Evolutionary conservation across 345 rosid species (phyloP).

Genomic region (Erodium maritimum): DNA sequence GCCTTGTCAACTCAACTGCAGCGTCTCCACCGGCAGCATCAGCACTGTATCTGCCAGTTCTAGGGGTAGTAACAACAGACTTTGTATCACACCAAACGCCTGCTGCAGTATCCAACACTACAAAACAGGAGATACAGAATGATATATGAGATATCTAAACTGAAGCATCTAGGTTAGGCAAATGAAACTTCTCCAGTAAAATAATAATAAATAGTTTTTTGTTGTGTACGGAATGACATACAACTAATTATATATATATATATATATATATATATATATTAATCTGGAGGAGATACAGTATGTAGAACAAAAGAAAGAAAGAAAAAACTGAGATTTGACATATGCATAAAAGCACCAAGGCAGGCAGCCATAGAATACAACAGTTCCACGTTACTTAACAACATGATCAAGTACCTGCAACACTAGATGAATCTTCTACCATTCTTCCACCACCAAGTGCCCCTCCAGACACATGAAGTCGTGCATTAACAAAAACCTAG

Average conservation of each 20-base stretch:
- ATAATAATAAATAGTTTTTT: not conserved
- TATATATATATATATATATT: too few species aligned
- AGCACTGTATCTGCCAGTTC: conserved; percentile 93
- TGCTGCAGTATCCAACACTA: conserved; percentile 99
- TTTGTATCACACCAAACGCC: conserved; percentile 99
- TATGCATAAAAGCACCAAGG: not conserved
- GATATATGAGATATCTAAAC: conserved; percentile 1
- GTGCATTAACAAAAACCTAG: conserved; percentile 96
- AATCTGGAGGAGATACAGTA: too few species aligned
- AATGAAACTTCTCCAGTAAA: too few species aligned
- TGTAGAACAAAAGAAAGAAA: not conserved
- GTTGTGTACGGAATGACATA: too few species aligned
- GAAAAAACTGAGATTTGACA: not conserved
- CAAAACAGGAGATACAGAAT: conserved; percentile 17
- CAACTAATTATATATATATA: too few species aligned
- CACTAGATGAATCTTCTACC: conserved; percentile 98
- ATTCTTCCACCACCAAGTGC: conserved; percentile 99
- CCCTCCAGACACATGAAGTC: conserved; percentile 99
- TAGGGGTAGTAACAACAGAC: conserved; percentile 90
- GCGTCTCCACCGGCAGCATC: conserved; percentile 99
- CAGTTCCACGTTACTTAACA: not conserved
- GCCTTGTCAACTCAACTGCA: conserved; percentile 95
- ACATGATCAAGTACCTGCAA: conserved; percentile 61
- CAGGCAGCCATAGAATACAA: not conserved
- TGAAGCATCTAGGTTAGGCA: conserved; percentile 1